These are phyloP conservation scores for Vitis hybrid DNA, from an alignment of 177 flowering plant genomes.

Conservation along the genomic window DNA sequence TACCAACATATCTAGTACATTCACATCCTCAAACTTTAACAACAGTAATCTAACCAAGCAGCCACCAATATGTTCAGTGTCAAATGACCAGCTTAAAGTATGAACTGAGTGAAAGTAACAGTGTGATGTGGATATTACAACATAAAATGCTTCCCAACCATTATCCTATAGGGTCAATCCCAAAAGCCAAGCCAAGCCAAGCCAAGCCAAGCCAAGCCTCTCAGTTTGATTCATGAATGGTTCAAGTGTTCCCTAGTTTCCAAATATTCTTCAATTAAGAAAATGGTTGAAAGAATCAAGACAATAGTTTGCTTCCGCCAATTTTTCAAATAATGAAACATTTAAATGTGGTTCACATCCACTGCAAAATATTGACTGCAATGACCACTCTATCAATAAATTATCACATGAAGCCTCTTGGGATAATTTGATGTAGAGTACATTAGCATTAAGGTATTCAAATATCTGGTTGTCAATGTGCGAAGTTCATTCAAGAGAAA, in stretches of 20 bases:
- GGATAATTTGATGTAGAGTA: too few species aligned
- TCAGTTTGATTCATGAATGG: background rate
- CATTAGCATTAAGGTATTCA: too few species aligned
- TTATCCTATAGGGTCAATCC: background rate
- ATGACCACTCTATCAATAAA: background rate
- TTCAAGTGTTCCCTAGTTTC: background rate
- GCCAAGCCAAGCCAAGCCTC: background rate
- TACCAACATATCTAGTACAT: background rate
- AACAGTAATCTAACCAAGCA: too few species aligned
- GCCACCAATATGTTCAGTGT: too few species aligned
- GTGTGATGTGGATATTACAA: background rate
- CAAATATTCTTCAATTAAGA: background rate
- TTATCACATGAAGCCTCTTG: too few species aligned
- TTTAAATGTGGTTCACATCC: background rate
- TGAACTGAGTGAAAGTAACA: too few species aligned
- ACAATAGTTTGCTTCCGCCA: background rate
- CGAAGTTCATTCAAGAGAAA: too few species aligned
- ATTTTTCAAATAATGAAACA: background rate
- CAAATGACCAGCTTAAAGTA: too few species aligned
- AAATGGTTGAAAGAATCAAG: background rate
- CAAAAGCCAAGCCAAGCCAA: background rate
- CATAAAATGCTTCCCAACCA: background rate
- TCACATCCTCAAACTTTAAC: background rate
- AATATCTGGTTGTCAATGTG: too few species aligned
- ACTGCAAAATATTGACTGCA: background rate